A percentile compares a stretch with the other conserved stretches of the same genome.
Conservation (phyloP, 1,139 yeast species). For the Suhomyces taliae region DNA sequence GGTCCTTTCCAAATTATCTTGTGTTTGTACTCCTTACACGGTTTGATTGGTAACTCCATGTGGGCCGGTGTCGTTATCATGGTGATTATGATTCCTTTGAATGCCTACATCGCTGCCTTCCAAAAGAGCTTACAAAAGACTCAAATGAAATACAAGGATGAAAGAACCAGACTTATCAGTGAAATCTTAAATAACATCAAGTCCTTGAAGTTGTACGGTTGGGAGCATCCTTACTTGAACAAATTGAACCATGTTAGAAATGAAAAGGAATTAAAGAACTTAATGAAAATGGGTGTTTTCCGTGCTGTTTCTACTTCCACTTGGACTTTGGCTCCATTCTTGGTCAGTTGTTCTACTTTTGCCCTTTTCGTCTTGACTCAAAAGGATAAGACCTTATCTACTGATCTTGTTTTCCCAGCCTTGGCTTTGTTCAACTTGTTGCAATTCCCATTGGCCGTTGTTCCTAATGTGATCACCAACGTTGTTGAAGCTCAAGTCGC, state of each 20-base stretch:
- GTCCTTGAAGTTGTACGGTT: conserved; percentile 87
- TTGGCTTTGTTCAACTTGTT: conserved; percentile 81
- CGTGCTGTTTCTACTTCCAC: conserved; percentile 73
- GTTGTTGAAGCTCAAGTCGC: conserved; percentile 92
- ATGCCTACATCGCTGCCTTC: conserved; percentile 67
- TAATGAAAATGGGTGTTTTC: conserved; percentile 74
- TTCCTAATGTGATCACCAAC: conserved; percentile 87
- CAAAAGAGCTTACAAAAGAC: conserved; percentile 74
- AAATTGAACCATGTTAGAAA: conserved; percentile 81
- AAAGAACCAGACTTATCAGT: conserved; percentile 60
- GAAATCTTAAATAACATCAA: conserved; percentile 91
- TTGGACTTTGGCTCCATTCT: conserved; percentile 85
- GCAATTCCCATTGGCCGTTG: conserved; percentile 88
- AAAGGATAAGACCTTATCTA: conserved; percentile 66
- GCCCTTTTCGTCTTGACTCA: conserved; percentile 72
- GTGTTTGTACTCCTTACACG: conserved; percentile 75
- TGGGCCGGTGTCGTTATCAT: conserved; percentile 94
- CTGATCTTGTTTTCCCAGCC: conserved; percentile 95
- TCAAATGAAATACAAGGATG: conserved; percentile 49
- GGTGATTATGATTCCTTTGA: conserved; percentile 82
- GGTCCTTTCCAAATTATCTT: conserved; percentile 91
- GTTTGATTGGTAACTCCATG: conserved; percentile 84
- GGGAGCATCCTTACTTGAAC: conserved; percentile 85
- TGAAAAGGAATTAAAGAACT: conserved; percentile 78
- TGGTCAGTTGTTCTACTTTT: conserved; percentile 91